Evolutionary conservation across 805 yeast genomes (phyloP).

Genomic region (Nakazawaea pomicola): DNA sequence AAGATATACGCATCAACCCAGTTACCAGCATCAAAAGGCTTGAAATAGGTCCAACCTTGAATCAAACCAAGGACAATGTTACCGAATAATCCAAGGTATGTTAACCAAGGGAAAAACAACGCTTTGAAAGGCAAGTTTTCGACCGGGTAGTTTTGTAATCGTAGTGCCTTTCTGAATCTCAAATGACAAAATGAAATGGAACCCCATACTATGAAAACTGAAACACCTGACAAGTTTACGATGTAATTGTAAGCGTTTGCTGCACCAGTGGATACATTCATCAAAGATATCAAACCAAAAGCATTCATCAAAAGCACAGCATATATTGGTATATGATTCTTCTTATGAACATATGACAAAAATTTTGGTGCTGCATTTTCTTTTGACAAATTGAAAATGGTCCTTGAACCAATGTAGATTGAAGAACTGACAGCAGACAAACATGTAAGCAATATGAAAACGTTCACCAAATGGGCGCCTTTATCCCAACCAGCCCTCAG

Average conservation of each 20-base stretch:
- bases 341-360: constrained; percentile 26
- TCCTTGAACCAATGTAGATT: constrained; percentile 38
- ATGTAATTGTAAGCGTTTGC: not conserved
- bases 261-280: not conserved
- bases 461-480: constrained; percentile 30
- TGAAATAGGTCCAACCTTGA: not conserved
- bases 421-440: constrained; percentile 37
- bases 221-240: not conserved
- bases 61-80: not conserved
- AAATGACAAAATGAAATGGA: not conserved
- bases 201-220: not conserved
- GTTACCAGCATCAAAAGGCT: not conserved
- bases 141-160: not conserved
- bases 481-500: constrained; percentile 1
- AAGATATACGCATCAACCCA: not conserved
- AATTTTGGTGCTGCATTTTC: constrained; percentile 36
- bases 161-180: not conserved
- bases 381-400: constrained; percentile 35
- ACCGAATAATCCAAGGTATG: not conserved
- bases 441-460: constrained; percentile 36
- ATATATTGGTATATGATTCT: constrained; percentile 31
- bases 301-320: constrained; percentile 34
- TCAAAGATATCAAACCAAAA: constrained; percentile 32
- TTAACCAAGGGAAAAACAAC: not conserved
- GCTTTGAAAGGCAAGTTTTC: not conserved